Conservation (phyloP, 257 asterid species). For the Solanum gandarillasii region DNA sequence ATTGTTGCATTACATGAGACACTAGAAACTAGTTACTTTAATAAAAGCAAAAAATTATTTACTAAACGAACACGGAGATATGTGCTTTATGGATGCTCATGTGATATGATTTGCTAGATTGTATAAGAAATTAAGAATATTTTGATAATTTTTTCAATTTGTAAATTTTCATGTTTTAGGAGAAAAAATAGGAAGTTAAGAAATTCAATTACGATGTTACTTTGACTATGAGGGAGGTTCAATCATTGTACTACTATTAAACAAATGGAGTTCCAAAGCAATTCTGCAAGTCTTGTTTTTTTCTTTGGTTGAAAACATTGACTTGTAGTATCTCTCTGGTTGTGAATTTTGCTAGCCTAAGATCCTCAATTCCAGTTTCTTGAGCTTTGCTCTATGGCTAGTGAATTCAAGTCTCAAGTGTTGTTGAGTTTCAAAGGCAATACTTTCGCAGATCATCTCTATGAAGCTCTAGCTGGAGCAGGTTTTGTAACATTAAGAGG, state of each 20-base stretch:
- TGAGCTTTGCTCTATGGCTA: background rate
- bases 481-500: background rate
- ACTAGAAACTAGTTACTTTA: too few species aligned
- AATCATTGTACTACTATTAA: background rate
- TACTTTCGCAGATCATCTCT: background rate
- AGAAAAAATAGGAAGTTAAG: too few species aligned
- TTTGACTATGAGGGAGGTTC: background rate
- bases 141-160: background rate
- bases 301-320: background rate
- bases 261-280: background rate
- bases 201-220: too few species aligned
- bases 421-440: slow-evolving; percentile 1
- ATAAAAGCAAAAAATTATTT: too few species aligned
- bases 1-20: too few species aligned
- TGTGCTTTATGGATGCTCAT: too few species aligned
- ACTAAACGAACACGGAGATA: too few species aligned
- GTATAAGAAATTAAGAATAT: background rate
- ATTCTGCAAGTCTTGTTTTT: background rate
- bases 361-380: background rate
- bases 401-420: background rate
- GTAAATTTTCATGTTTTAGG: background rate
- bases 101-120: too few species aligned
- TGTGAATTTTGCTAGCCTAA: background rate
- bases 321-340: background rate
- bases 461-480: background rate